Evolutionary conservation across 108 stramenopile genomes (phyloP).

Genomic region (Skeletonema costatum): DNA sequence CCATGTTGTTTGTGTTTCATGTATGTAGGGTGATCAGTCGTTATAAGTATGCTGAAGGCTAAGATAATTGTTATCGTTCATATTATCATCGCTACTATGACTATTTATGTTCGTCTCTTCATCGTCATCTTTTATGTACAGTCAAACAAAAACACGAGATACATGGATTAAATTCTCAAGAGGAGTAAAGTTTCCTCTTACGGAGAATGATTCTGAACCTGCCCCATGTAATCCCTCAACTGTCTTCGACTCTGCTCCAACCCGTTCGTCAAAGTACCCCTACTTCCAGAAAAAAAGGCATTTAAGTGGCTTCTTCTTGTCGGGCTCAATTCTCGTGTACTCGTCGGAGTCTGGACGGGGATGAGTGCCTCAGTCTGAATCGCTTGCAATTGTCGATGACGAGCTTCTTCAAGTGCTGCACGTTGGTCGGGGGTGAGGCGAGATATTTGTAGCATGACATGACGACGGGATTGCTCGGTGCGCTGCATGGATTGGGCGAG

Average conservation of each 20-base stretch:
- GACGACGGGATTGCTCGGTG: conserved; percentile 36
- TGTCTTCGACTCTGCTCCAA: conserved; percentile 19
- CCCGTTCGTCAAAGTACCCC: conserved; percentile 14
- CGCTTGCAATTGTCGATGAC: neutral
- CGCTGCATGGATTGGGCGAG: conserved; percentile 44
- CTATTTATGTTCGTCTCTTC: no score
- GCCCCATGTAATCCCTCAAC: conserved; percentile 8
- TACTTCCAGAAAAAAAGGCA: conserved; percentile 9
- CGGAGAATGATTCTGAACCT: neutral
- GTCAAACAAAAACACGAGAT: neutral
- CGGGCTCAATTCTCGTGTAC: neutral
- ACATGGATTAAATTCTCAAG: neutral
- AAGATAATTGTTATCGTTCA: no score
- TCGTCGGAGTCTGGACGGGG: neutral
- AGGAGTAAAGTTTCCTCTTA: neutral
- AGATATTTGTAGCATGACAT: conserved; percentile 30
- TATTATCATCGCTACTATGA: no score
- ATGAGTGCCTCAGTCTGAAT: conserved; percentile 1
- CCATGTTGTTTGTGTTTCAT: no score
- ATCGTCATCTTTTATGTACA: no score
- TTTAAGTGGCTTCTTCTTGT: neutral
- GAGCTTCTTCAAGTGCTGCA: neutral
- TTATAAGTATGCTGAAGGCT: no score
- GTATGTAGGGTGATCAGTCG: no score
- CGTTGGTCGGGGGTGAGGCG: neutral